phyloP scores from a whole-genome alignment of 805 yeast species.

The Metschnikowia bowlesiae region DNA sequence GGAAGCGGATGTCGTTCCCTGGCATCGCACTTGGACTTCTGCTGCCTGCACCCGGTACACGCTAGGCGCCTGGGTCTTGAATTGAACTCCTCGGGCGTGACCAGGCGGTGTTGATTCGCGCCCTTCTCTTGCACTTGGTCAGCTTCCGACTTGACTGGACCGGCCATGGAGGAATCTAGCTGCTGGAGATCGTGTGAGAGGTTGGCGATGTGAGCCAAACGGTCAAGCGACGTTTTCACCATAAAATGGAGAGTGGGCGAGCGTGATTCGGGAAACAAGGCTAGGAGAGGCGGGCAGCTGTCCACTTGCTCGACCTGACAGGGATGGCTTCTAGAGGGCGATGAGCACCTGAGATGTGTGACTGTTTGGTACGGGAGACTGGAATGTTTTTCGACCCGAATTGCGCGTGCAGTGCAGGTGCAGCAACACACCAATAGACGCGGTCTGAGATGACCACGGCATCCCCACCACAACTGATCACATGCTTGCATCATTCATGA shows the following conservation, averaged over 20 bases:
- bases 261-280: too few species aligned
- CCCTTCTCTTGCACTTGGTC: not conserved
- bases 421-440: not conserved
- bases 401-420: not conserved
- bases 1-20: conserved; percentile 68
- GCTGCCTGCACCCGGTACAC: conserved; percentile 95
- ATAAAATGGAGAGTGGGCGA: not conserved
- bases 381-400: not conserved
- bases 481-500: conserved; percentile 7
- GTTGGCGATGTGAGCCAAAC: conserved; percentile 41
- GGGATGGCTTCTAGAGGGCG: not conserved
- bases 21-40: conserved; percentile 88
- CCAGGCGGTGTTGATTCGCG: not conserved
- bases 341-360: not conserved
- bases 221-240: conserved; percentile 32
- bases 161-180: conserved; percentile 9
- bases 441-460: not conserved
- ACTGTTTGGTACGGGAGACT: too few species aligned
- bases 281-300: too few species aligned
- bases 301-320: too few species aligned
- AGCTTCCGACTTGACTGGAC: conserved; percentile 5
- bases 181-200: conserved; percentile 38
- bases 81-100: conserved; percentile 5
- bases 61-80: conserved; percentile 59
- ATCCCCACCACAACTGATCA: not conserved